Conservation (phyloP, 1,284 basidiomycete species). For the Peniophora sp. region DNA sequence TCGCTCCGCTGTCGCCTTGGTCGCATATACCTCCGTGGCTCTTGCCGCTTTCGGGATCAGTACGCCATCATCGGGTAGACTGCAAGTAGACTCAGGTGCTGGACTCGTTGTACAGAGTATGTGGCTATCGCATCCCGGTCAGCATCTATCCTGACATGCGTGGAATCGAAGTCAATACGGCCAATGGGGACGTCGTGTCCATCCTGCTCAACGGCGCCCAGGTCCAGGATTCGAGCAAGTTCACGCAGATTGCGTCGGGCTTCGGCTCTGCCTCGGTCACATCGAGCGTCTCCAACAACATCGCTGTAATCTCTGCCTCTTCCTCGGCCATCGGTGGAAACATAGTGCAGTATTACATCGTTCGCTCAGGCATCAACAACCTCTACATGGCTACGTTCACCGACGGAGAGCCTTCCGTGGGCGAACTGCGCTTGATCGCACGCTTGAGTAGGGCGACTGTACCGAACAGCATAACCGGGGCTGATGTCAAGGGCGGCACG, state of each 20-base stretch:
- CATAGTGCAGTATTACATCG: constrained; percentile 36
- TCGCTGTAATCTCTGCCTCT: constrained; percentile 29
- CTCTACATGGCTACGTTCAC: constrained; percentile 36
- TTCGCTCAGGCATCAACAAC: constrained; percentile 32
- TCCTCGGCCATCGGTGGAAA: constrained; percentile 28
- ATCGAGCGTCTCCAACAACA: constrained; percentile 29
- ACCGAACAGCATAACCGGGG: constrained; percentile 28
- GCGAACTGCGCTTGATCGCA: constrained; percentile 41
- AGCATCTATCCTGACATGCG: neutral
- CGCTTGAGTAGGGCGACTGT: constrained; percentile 32
- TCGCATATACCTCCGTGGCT: neutral
- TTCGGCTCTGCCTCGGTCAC: constrained; percentile 35
- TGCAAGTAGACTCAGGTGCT: neutral
- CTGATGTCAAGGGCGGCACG: constrained; percentile 31
- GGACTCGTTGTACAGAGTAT: neutral
- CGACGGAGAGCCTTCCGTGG: constrained; percentile 35
- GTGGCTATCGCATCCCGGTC: neutral
- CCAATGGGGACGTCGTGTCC: constrained; percentile 38
- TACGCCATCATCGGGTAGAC: neutral
- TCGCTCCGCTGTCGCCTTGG: no score
- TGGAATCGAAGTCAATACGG: constrained; percentile 34
- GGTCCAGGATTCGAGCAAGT: constrained; percentile 35
- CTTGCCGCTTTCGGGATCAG: neutral
- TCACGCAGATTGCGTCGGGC: constrained; percentile 39
- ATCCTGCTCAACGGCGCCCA: constrained; percentile 36